These are phyloP conservation scores for Groenewaldozyma auringiensis DNA, from an alignment of 1,139 yeast species.

Conservation along the genomic window DNA sequence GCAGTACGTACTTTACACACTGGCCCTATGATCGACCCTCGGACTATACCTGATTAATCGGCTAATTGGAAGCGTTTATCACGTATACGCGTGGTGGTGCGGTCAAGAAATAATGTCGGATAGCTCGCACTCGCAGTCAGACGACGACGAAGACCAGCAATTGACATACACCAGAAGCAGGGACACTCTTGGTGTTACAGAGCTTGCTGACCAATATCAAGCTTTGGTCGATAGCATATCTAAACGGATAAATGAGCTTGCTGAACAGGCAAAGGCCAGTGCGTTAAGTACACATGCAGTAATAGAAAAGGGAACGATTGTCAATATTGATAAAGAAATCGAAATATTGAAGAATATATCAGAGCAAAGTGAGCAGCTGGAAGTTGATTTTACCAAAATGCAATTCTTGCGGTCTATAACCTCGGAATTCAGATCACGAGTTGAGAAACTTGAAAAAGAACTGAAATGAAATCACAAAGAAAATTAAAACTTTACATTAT, in stretches of 20 bases:
- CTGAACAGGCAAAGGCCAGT: slow-evolving; percentile 21
- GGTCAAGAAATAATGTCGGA: too few relatives aligned
- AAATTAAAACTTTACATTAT: too few relatives aligned
- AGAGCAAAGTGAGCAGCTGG: slow-evolving; percentile 47
- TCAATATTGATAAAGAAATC: slow-evolving; percentile 38
- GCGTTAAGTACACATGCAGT: slow-evolving; percentile 18
- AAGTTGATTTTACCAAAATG: slow-evolving; percentile 56
- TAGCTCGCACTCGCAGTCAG: too few relatives aligned
- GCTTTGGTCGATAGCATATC: slow-evolving; percentile 15
- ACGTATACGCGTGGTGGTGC: too few relatives aligned
- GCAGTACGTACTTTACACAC: too few relatives aligned
- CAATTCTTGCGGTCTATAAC: slow-evolving; percentile 54
- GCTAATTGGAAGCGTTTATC: too few relatives aligned
- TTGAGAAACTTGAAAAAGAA: background rate
- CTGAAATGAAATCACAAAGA: background rate
- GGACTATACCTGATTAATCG: too few relatives aligned
- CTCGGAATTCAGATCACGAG: slow-evolving; percentile 33
- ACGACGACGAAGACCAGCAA: too few relatives aligned
- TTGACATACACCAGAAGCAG: too few relatives aligned
- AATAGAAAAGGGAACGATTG: slow-evolving; percentile 17
- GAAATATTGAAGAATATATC: slow-evolving; percentile 38
- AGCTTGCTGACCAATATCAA: slow-evolving; percentile 11
- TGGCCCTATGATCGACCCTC: too few relatives aligned
- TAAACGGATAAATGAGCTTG: slow-evolving; percentile 18
- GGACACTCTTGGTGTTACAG: slow-evolving; percentile 4